Conservation (phyloP, 345 rosid species). For the Microthlaspi erraticum region DNA sequence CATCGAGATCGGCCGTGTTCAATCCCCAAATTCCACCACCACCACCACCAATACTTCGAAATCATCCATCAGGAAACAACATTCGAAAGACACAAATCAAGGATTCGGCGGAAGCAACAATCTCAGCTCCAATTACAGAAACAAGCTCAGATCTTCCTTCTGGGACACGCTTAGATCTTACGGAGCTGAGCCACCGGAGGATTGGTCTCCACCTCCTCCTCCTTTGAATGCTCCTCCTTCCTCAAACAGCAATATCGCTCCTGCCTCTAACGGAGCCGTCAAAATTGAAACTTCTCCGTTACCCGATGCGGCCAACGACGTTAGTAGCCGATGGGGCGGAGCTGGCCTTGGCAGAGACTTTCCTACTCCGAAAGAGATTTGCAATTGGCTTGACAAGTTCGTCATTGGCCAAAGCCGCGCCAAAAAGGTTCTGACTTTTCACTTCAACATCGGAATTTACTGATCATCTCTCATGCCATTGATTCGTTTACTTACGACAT, state of each 20-base stretch:
- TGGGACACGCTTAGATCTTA: constrained; percentile 79
- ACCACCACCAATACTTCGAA: constrained; percentile 29
- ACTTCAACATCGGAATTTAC: background rate
- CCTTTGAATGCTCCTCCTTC: constrained; percentile 70
- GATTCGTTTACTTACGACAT: constrained; percentile 6
- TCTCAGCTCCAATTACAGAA: constrained; percentile 32
- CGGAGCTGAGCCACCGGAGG: constrained; percentile 73
- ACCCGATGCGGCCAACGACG: constrained; percentile 44
- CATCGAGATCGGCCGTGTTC: constrained; percentile 70
- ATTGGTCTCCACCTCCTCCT: constrained; percentile 59
- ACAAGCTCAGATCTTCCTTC: constrained; percentile 60
- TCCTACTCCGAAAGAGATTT: constrained; percentile 91
- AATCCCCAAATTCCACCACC: constrained; percentile 36
- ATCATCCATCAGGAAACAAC: constrained; percentile 40
- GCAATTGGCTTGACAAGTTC: constrained; percentile 84
- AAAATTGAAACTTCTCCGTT: constrained; percentile 58
- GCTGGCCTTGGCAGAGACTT: constrained; percentile 84
- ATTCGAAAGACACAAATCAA: constrained; percentile 32
- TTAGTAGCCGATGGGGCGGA: constrained; percentile 76
- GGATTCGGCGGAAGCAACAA: constrained; percentile 44
- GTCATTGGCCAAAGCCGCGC: constrained; percentile 87
- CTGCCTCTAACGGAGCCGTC: constrained; percentile 68
- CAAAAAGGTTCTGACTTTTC: constrained; percentile 64
- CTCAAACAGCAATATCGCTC: constrained; percentile 49
- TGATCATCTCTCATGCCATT: constrained; percentile 1